Conservation (phyloP, 2,329 filamentous ascomycete genomes). For the Dothideomycetes sp. region DNA sequence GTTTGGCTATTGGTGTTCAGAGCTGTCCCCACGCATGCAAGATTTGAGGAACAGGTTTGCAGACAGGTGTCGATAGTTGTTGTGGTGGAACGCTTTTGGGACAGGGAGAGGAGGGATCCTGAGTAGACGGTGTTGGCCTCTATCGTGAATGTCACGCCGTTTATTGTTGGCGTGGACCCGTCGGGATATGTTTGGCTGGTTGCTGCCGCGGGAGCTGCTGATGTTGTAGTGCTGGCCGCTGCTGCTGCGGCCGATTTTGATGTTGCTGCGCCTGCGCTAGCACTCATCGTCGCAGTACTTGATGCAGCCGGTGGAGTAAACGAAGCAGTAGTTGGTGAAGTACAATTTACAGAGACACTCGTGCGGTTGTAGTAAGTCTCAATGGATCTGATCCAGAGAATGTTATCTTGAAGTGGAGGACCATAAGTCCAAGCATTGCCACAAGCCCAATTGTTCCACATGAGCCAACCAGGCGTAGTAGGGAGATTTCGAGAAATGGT, state of each 20-base stretch:
- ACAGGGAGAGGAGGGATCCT: not conserved
- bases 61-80: not conserved
- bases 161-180: not conserved
- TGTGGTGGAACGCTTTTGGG: not conserved
- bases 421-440: slow-evolving; percentile 67
- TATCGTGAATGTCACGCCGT: not conserved
- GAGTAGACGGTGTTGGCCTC: not conserved
- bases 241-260: not conserved
- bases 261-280: not conserved
- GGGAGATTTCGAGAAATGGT: slow-evolving; percentile 40
- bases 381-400: slow-evolving; percentile 58
- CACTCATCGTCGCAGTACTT: not conserved
- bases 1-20: not conserved
- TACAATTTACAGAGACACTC: not conserved
- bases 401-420: slow-evolving; percentile 54
- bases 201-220: not conserved
- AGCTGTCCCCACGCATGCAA: not conserved
- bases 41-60: not conserved
- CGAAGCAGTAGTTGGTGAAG: not conserved
- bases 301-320: too few relatives aligned
- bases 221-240: not conserved
- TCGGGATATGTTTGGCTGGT: not conserved
- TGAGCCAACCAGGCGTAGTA: slow-evolving; percentile 51
- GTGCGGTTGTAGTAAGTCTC: slow-evolving; percentile 66
- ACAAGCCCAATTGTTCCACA: slow-evolving; percentile 50